Evolutionary conservation across 495 filamentous ascomycete species (phyloP).

Genomic region (Xylaria telfairii): DNA sequence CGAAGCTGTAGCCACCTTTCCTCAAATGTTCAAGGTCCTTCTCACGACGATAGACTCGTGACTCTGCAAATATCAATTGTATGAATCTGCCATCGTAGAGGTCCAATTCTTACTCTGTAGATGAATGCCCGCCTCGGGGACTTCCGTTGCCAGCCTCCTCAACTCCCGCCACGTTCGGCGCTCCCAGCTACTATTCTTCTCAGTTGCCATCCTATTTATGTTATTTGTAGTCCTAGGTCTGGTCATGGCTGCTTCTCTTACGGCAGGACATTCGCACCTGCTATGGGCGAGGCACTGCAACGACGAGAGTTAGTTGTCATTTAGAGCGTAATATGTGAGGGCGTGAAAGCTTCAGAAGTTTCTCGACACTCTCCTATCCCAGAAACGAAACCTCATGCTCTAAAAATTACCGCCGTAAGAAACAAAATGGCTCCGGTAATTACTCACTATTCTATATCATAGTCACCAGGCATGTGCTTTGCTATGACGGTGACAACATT

Average conservation of each 20-base stretch:
- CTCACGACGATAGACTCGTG: constrained; percentile 49
- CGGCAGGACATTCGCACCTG: constrained; percentile 92
- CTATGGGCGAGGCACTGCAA: constrained; percentile 78
- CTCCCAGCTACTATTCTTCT: constrained; percentile 62
- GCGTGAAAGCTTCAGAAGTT: no score
- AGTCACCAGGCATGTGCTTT: constrained; percentile 98
- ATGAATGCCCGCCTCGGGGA: constrained; percentile 89
- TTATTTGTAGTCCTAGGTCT: neutral
- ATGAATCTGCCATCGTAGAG: neutral
- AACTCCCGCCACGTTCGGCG: constrained; percentile 71
- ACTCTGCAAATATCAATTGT: constrained; percentile 39
- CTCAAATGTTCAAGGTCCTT: constrained; percentile 40
- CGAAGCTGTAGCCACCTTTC: constrained; percentile 48
- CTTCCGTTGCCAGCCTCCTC: constrained; percentile 66
- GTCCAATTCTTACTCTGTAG: constrained; percentile 65
- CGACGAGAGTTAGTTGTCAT: no score
- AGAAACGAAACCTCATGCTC: no score
- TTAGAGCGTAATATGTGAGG: no score
- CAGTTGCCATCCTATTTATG: constrained; percentile 43
- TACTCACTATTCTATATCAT: constrained; percentile 82
- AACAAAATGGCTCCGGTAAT: no score
- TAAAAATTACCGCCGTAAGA: no score
- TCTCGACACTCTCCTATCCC: no score
- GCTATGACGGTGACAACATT: constrained; percentile 78
- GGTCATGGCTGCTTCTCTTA: constrained; percentile 42